These are phyloP conservation scores for Metschnikowia reukaufii DNA, from an alignment of 805 yeast genomes.

Conservation along the genomic window DNA sequence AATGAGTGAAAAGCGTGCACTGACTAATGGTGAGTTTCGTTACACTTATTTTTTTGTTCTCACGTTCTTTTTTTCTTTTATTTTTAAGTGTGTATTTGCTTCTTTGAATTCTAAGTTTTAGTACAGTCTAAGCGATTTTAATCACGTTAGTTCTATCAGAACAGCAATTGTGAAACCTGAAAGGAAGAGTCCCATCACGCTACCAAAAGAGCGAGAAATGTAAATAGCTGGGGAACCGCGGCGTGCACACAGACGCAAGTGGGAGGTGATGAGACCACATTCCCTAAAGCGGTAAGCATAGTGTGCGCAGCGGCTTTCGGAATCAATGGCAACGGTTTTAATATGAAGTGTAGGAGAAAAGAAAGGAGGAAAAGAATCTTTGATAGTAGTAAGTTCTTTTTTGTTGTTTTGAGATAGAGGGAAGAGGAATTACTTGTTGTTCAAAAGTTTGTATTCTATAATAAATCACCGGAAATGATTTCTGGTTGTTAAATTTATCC, in stretches of 20 bases:
- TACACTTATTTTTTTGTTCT: background rate
- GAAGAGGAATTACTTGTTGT: no score
- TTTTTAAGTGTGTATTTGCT: background rate
- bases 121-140: background rate
- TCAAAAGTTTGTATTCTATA: no score
- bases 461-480: no score
- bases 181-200: background rate
- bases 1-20: background rate
- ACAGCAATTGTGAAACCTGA: background rate
- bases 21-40: background rate
- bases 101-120: no score
- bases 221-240: slow-evolving; percentile 9
- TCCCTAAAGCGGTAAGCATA: background rate
- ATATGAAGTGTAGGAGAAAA: no score
- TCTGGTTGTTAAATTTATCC: no score
- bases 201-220: slow-evolving; percentile 8
- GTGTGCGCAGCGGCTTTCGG: background rate
- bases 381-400: no score
- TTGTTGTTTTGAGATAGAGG: no score
- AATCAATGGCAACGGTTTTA: background rate
- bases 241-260: background rate
- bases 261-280: background rate
- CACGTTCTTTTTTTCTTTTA: background rate
- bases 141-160: background rate
- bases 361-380: no score